These are phyloP conservation scores for Adansonia rubrostipa DNA, from an alignment of 441 rosid genomes.

Conservation along the genomic window DNA sequence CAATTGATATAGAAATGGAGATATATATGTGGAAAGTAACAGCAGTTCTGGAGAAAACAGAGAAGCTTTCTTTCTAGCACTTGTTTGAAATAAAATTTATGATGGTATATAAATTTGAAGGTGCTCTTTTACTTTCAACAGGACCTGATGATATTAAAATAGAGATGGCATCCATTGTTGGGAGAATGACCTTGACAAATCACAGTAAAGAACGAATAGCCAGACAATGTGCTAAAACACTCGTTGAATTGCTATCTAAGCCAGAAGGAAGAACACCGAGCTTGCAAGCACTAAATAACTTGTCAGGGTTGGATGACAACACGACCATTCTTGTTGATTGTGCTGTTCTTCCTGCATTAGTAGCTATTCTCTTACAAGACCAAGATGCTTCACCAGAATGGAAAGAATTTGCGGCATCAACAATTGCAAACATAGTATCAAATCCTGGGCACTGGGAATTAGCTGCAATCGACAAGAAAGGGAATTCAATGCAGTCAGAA, in stretches of 20 bases:
- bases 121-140: constrained; percentile 24
- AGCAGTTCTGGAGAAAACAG: constrained; percentile 3
- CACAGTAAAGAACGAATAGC: constrained; percentile 47
- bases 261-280: constrained; percentile 37
- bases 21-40: not conserved
- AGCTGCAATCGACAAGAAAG: constrained; percentile 41
- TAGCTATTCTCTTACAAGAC: constrained; percentile 40
- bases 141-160: constrained; percentile 46
- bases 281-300: constrained; percentile 47
- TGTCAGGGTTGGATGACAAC: constrained; percentile 46
- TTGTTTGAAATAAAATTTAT: not conserved
- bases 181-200: constrained; percentile 47
- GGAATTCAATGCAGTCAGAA: constrained; percentile 46
- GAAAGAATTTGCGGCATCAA: constrained; percentile 44
- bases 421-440: constrained; percentile 47
- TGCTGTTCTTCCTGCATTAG: constrained; percentile 43
- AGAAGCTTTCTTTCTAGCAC: constrained; percentile 2
- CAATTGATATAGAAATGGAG: constrained; percentile 5
- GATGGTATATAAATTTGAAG: not conserved
- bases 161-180: constrained; percentile 47
- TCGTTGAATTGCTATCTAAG: constrained; percentile 38
- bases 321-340: constrained; percentile 44
- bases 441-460: constrained; percentile 55
- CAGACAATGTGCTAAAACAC: constrained; percentile 37
- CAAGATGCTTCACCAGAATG: constrained; percentile 33